Base-by-base conservation (phyloP, 2,329 filamentous ascomycete species). In the Diaporthe ilicicola region DNA sequence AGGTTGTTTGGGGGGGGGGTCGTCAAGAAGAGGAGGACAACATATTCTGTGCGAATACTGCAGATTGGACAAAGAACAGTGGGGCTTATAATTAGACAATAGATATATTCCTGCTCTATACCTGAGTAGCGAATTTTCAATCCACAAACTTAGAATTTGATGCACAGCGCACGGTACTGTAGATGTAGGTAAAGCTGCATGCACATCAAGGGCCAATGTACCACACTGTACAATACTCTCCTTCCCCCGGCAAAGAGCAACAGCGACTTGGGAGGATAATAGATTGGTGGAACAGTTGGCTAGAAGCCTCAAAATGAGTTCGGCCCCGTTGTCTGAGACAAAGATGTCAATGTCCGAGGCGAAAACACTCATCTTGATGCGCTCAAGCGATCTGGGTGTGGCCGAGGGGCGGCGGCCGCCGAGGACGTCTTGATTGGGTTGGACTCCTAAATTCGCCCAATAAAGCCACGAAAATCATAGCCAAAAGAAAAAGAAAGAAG, bases 241-340 rank as follows among this genome's bases (percentile, higher is more conserved):
- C n/a, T n/a, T n/a, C n/a, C n/a, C 44, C 8, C n/a, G n/a, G 15
- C 46, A 24, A 29, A 50, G 29, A 15, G 27, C 24, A 27, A 32
- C 59, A 48, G 13, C 46, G 24, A 19, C 56, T 27, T 17, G 19
- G 12, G 2, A 24, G 7, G 51, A 37, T 29, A 34, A 37, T 10
- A 27, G 51, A 55, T 67, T 67, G 65, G 65, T 67, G 65, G 65
- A 32, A 48, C n/a, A 22, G 37, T 5, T 64, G 59, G 29, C 42
- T 48, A 24, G 3, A 12, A 44, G 62, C 15, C 27, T 50, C 32
- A 27, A 67, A 39, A 48, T 51, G 51, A 56, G 32, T 13, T 50
- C 29, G n/a, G 17, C 53, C 19, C 39, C n/a, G 65, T 27, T 56
- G 65, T 56, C 65, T 67, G 13, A 67, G 65, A 67, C 65, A 67